Evolutionary conservation across 306 rosid genomes (phyloP), one percentile per base, ranked within the genome.

Genomic region (Malus sylvestris): DNA sequence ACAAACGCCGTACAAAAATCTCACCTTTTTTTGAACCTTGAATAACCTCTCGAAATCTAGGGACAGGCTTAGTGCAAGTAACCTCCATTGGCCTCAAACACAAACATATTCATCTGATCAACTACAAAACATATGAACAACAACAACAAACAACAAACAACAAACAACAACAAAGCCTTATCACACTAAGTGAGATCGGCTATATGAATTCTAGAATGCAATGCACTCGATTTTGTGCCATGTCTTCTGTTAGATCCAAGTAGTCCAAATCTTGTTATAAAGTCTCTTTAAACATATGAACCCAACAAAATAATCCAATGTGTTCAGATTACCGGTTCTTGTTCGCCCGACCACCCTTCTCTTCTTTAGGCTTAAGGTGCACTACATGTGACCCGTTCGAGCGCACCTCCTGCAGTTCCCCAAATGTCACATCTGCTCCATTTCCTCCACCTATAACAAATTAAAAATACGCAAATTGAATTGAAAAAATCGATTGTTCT

Each of bases 31-130:
- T 3, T 25, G 25, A 25, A 25, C 25, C 25, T 25, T 25, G 25
- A 25, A 25, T 97, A 89, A 82, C 85, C 93, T 82, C 90, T 96
- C 97, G 86, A 52, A 80, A 80, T 71, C 83, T 78, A 79, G 91
- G 61, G 13, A 73, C 68, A 16, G 77, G 77, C 58, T 42, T 73
- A 29, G 83, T 90, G 87, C 97, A 71, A 77, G 92, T 90, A 68
- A 72, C 97, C 81, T 95, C 97, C 95, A 89, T 89, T 29, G 98
- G 98, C 92, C 98, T 95, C 52, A 57, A 51, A 80, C 70, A 51
- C 51, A 78, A 64, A 53, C 16, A 58, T 30, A 82, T 57, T 49
- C 57, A 77, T 45, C 55, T 53, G 67, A 81, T 67, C 10, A 51
- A 78, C 49, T 49, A 23, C 40, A 25, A 13, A 23, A 59, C 58